Evolutionary conservation across 441 rosid genomes (phyloP).

Genomic region (Raphanus hybrid): DNA sequence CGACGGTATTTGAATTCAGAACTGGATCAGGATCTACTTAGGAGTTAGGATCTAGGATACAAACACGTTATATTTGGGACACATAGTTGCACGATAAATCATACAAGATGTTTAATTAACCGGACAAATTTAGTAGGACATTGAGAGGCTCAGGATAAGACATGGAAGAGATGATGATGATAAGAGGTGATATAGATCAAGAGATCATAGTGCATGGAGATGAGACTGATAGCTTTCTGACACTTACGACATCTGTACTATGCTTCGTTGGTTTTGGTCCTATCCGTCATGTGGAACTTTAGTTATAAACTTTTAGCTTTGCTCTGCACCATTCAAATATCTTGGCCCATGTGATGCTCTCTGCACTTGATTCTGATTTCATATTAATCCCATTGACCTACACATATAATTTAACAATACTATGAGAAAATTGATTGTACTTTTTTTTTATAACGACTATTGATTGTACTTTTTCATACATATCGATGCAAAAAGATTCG

Average conservation of each 20-base stretch:
- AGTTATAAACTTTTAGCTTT: too few relatives aligned
- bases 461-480: not conserved
- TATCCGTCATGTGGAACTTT: slow-evolving; percentile 21
- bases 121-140: slow-evolving; percentile 6
- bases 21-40: not conserved
- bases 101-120: not conserved
- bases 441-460: not conserved
- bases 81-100: not conserved
- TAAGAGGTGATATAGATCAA: slow-evolving; percentile 18
- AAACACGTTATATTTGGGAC: not conserved
- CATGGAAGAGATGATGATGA: slow-evolving; percentile 23
- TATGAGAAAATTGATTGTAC: not conserved
- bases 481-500: slow-evolving; percentile 15
- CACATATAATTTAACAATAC: not conserved
- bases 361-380: slow-evolving; percentile 33
- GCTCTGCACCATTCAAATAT: slow-evolving; percentile 37
- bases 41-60: not conserved
- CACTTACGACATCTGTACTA: slow-evolving; percentile 13
- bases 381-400: slow-evolving; percentile 16
- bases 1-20: not conserved
- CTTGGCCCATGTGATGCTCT: slow-evolving; percentile 35
- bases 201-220: slow-evolving; percentile 15
- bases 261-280: slow-evolving; percentile 35
- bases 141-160: slow-evolving; percentile 16
- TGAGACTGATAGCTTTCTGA: slow-evolving; percentile 31